Evolutionary conservation across 345 rosid genomes (phyloP).

Genomic region (Mercurialis annua): DNA sequence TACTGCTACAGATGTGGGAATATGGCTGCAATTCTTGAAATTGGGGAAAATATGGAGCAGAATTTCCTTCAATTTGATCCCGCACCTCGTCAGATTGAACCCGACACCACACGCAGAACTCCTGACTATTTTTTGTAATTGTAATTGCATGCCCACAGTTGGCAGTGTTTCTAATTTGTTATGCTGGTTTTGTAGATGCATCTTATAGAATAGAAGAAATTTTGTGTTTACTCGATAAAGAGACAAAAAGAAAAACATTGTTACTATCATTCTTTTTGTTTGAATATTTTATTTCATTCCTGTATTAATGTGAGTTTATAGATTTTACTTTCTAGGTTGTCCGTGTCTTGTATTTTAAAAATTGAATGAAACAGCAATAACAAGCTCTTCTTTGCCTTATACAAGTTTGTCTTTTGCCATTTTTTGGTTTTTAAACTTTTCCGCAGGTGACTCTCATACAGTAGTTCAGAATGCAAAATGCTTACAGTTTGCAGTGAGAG

Average conservation of each 20-base stretch:
- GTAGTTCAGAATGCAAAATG: no score
- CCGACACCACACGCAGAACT: conserved; percentile 87
- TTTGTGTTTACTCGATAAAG: conserved; percentile 25
- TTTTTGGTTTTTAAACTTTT: no score
- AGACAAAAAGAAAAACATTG: conserved; percentile 24
- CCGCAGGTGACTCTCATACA: no score
- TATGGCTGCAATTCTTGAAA: conserved; percentile 91
- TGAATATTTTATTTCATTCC: conserved; percentile 10
- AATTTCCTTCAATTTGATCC: conserved; percentile 95
- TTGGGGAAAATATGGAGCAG: conserved; percentile 94
- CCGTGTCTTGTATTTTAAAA: conserved; percentile 27
- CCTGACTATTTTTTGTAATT: conserved; percentile 97
- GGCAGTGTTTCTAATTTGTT: conserved; percentile 17
- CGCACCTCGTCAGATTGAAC: conserved; percentile 88
- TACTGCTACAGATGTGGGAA: conserved; percentile 81
- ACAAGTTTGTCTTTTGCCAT: background rate
- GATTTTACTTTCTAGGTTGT: conserved; percentile 23
- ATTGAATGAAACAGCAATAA: conserved; percentile 32
- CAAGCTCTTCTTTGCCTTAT: conserved; percentile 17
- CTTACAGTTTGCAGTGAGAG: background rate
- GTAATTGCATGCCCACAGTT: conserved; percentile 11
- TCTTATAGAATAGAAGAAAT: conserved; percentile 27
- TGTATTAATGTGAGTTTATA: conserved; percentile 33
- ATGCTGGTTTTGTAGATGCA: conserved; percentile 46
- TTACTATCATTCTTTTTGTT: conserved; percentile 34